Evolutionary conservation across 768 basidiomycete genomes (phyloP).

Genomic region (Hygrophorus russula): DNA sequence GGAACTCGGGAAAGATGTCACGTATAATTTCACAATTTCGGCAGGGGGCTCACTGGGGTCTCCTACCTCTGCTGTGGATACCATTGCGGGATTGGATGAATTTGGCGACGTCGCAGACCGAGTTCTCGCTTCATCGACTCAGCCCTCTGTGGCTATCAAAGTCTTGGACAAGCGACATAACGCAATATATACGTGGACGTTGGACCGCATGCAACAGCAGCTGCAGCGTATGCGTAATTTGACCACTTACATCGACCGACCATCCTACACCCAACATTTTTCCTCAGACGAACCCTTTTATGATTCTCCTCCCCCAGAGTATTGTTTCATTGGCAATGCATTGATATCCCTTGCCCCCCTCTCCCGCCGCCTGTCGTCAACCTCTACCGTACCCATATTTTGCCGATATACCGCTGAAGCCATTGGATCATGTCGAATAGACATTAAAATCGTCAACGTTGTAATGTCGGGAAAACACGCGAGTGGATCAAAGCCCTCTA

Average conservation of each 20-base stretch:
- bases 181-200: slow-evolving; percentile 86
- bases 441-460: slow-evolving; percentile 71
- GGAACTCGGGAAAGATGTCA: slow-evolving; percentile 77
- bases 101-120: slow-evolving; percentile 92
- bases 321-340: slow-evolving; percentile 88
- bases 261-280: slow-evolving; percentile 91
- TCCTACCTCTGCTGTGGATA: slow-evolving; percentile 76
- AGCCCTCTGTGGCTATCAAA: slow-evolving; percentile 83
- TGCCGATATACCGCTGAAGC: slow-evolving; percentile 93
- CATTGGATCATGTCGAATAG: slow-evolving; percentile 86
- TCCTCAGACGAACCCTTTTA: slow-evolving; percentile 90
- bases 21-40: slow-evolving; percentile 89
- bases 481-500: slow-evolving; percentile 53
- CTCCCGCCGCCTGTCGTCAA: slow-evolving; percentile 62
- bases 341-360: slow-evolving; percentile 75
- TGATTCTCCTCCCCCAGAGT: slow-evolving; percentile 76
- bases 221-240: slow-evolving; percentile 90
- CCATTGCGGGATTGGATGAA: slow-evolving; percentile 78
- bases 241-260: slow-evolving; percentile 81
- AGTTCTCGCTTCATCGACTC: slow-evolving; percentile 55
- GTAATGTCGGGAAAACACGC: slow-evolving; percentile 47
- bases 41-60: slow-evolving; percentile 70
- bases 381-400: slow-evolving; percentile 77
- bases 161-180: slow-evolving; percentile 82
- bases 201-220: slow-evolving; percentile 81